Base-by-base conservation (phyloP, 2,329 filamentous ascomycete genomes). In the Thermoascus crustaceus region DNA sequence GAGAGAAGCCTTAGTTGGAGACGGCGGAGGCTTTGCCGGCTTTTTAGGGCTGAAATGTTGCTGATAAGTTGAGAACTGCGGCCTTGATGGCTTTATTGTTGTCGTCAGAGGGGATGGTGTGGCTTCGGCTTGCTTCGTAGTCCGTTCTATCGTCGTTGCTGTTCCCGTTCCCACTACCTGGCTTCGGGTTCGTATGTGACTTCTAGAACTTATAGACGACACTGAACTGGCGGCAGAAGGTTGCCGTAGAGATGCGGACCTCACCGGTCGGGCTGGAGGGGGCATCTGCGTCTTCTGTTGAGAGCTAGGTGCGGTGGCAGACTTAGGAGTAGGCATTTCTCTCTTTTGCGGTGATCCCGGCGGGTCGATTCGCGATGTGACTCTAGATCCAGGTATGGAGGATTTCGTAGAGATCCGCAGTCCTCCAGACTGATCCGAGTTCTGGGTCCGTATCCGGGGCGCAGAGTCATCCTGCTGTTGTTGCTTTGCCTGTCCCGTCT, bases 1-100 rank as follows among this genome's bases (percentile, higher is more conserved):
- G 7, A 39, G 35, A 23, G 42, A 39, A 4, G 42, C 46, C 10
- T 43, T 41, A 4, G 47, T 46, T 13, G 51, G 38, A 23, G 30
- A 3, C 4, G 50, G 35, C 17, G 38, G 32, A 7, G 48, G 50
- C 30, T 54, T 56, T 10, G 31, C 39, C 7, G 43, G 37, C 42
- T 65, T 67, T 41, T 59, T 63, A 8, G 59, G 60, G 6, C 55
- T 61, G 33, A 50, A 57, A 7, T 55, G 53, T 40, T 63, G 62
- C 41, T 64, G 61, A 30, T 54, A 57, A 1, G 53, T 60, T 11
- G 55, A 51, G 33, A 62, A 59, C 13, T 53, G 50, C 13, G 55
- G 42, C 29, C 57, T 56, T 10, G 45, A 18, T 23, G 47, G 50
- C 18, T 46, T 49, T 7, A n/a, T 56, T 10, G 45, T 16, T 23